Base-by-base conservation (phyloP, 108 stramenopile genomes). In the Discostella stelligeroides region DNA sequence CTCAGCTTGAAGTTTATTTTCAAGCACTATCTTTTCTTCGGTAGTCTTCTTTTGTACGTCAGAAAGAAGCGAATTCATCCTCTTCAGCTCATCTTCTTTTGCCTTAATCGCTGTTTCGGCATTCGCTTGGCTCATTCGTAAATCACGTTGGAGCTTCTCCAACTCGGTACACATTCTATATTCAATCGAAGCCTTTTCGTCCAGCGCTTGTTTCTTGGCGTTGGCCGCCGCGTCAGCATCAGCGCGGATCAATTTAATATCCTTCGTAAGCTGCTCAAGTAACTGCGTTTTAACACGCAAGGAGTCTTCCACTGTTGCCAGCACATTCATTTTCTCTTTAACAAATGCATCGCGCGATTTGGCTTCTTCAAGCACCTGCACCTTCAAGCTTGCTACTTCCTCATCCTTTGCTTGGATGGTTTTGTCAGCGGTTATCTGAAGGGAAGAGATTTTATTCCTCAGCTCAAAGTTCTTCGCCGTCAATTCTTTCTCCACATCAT, bases 221-320 rank as follows among this genome's bases (percentile, higher is more conserved):
- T 63, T 57, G 43, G 63, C 27, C 34, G 53, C 63, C 7, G 25
- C 23, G 40, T 24, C 61, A 9, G 72, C 62, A 58, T 57, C 54
- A 30, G 24, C 43, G 13, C 72, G 72, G 12, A 55, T 47, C 7
- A 4, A 20, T 27, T n/a, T 30, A 5, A 71, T n/a, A 42, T 61
- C 41, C 55, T 76, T 69, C 18, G 54, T 24, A 15, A 76, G 39
- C 53, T 69, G 68, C 68, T 57, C 58, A 41, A 51, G 38, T 9
- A 51, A 7, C 13, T 55, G 25, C 1, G 38, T 25, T 54, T 66
- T 41, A 7, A 51, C 53, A 53, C 39, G 49, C 39, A 51, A 49
- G 24, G 41, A 41, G 38, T 39, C 46, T 18, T 48, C 58, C 17
- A 76, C 61, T 23, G 20, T 68, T 38, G 39, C 53, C 24, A 67